These are phyloP conservation scores for Aspergillus intermedius DNA, from an alignment of 2,329 filamentous ascomycete genomes.

Conservation along the genomic window DNA sequence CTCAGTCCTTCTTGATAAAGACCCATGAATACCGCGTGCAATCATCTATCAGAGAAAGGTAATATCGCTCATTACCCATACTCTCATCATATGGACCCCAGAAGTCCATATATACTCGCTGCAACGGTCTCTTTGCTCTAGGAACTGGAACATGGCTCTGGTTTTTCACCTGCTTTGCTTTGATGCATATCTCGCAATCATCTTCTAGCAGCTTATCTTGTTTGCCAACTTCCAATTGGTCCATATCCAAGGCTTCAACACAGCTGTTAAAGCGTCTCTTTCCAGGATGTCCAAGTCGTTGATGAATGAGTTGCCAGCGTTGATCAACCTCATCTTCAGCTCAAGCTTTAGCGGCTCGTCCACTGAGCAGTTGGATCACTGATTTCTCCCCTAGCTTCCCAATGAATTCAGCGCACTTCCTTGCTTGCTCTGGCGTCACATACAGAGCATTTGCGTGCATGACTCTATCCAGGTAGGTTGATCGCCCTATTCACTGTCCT, in stretches of 20 bases:
- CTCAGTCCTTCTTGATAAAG: neutral
- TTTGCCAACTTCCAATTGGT: neutral
- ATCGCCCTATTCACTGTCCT: neutral
- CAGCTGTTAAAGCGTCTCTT: neutral
- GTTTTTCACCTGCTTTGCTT: neutral
- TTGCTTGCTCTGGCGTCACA: neutral
- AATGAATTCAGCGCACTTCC: neutral
- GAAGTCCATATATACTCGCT: neutral
- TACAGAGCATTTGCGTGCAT: neutral
- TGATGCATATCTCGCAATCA: neutral
- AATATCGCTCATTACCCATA: neutral
- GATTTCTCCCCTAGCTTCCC: too few species aligned
- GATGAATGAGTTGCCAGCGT: neutral
- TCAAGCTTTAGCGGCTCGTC: neutral
- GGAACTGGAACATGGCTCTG: neutral
- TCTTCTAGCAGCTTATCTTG: neutral
- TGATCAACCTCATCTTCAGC: neutral
- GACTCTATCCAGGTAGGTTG: neutral
- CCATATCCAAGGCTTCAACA: neutral
- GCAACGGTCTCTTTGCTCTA: neutral
- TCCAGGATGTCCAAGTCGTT: neutral
- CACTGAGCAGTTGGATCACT: neutral
- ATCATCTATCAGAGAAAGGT: neutral
- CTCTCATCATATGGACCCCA: neutral
- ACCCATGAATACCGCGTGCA: neutral